Base-by-base conservation (phyloP, 2,329 filamentous ascomycete genomes). In the Microdochium nivale region DNA sequence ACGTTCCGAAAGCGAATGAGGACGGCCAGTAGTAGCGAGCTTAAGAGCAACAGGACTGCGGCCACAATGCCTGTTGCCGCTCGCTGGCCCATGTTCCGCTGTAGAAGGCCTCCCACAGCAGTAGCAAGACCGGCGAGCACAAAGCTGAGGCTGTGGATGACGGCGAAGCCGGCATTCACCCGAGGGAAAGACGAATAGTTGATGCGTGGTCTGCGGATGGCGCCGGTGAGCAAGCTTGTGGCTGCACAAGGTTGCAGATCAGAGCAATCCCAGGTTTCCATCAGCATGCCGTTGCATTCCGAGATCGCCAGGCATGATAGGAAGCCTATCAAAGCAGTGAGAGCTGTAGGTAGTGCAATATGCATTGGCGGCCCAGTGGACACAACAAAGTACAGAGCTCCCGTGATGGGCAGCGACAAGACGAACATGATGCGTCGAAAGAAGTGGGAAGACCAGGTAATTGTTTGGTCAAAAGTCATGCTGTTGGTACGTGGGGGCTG, bases 261-360 rank as follows among this genome's bases (percentile, higher is more conserved):
- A 40, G 84, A 88, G n/a, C 83, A 87, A 63, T 91, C 88, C 64
- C 86, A 91, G 0, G 83, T 84, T 62, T 90, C 87, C 87, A 91
- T 90, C 62, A 90, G 78, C 30, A 91, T 70, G 1, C 87, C 86
- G 56, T 86, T 81, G 65, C 87, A 90, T 66, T 91, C 87, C 2
- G 87, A 80, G 47, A 89, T 83, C 1, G 86, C 87, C 10, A 92
- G 77, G 49, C 83, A 84, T 1, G 84, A 86, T 4, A 90, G 70
- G 59, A 88, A 88, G 0, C 85, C 86, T 14, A 90, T 77, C 3
- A 81, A 64, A 1, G 77, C 79, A 0, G 85, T 83, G 57, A 90
- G 83, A 2, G 84, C 62, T 3, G 83, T 82, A 2, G 87, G 87
- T 1, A 84, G 70, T n/a, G 77, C 76, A 51, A 81, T 77, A 50